phyloP scores from a whole-genome alignment of 345 rosid species.

The Salix brachista region DNA sequence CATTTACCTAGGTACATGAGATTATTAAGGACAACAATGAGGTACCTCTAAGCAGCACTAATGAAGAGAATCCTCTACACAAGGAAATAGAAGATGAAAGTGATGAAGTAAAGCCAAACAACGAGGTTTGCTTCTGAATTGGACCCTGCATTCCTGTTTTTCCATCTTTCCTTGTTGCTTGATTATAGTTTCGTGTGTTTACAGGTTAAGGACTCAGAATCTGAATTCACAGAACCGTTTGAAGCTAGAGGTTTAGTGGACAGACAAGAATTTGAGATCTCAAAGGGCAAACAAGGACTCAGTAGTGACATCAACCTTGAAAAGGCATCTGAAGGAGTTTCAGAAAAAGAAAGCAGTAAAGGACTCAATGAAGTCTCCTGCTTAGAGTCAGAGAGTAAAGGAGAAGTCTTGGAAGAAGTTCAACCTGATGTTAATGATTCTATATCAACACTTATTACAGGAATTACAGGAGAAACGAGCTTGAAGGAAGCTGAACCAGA shows the following conservation, averaged over 20 bases:
- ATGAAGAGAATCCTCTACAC: constrained; percentile 2
- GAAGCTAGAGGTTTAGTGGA: constrained; percentile 19
- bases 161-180: background rate
- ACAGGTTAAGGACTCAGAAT: constrained; percentile 21
- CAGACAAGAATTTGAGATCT: constrained; percentile 7
- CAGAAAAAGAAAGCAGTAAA: constrained; percentile 6
- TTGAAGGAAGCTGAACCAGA: constrained; percentile 16
- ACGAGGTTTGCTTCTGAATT: constrained; percentile 19
- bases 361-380: constrained; percentile 1
- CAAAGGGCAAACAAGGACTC: constrained; percentile 15
- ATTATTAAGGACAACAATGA: constrained; percentile 11
- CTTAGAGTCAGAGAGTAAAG: constrained; percentile 1
- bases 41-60: background rate
- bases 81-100: constrained; percentile 20
- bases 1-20: constrained; percentile 17
- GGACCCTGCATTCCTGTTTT: background rate
- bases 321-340: constrained; percentile 8
- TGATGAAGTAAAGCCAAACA: background rate
- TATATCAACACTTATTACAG: background rate
- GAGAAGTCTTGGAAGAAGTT: constrained; percentile 15
- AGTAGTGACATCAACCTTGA: background rate
- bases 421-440: background rate
- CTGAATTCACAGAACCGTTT: constrained; percentile 10
- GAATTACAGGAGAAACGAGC: constrained; percentile 16
- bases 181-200: constrained; percentile 1